These are phyloP conservation scores for Malassezia caprae DNA, from an alignment of 1,284 basidiomycete species.

Conservation along the genomic window DNA sequence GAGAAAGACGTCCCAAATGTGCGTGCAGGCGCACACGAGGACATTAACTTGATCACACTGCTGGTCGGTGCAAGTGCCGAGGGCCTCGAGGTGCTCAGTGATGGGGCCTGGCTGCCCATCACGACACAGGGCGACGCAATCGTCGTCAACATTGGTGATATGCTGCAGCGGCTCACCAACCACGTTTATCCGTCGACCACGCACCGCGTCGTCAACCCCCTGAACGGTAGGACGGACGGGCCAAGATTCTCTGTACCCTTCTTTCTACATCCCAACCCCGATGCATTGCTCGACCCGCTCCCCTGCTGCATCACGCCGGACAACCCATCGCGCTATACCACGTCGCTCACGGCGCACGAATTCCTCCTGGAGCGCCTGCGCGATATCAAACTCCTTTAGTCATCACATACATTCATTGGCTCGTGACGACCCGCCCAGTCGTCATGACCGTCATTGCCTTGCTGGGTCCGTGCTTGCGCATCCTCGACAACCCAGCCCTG, in stretches of 20 bases:
- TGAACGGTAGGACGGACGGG: not conserved
- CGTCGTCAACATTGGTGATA: conserved; percentile 14
- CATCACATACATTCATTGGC: not conserved
- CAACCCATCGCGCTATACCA: conserved; percentile 2
- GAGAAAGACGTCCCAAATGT: not conserved
- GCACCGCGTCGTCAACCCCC: conserved; percentile 9
- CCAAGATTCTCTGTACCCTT: conserved; percentile 8
- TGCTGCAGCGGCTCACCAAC: conserved; percentile 12
- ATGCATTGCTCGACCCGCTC: conserved; percentile 3
- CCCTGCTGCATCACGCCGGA: conserved; percentile 4
- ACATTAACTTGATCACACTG: conserved; percentile 11
- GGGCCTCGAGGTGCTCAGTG: conserved; percentile 7
- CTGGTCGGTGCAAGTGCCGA: conserved; percentile 12
- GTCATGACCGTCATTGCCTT: conserved; percentile 3
- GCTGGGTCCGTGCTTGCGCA: conserved; percentile 6
- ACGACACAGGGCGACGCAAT: conserved; percentile 7
- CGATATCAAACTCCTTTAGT: conserved; percentile 6
- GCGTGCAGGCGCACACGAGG: conserved; percentile 8
- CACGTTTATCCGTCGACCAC: conserved; percentile 10
- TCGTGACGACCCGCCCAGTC: not conserved
- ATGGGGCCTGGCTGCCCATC: conserved; percentile 4
- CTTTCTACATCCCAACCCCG: conserved; percentile 13
- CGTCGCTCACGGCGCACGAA: conserved; percentile 6
- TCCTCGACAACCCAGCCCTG: conserved; percentile 9
- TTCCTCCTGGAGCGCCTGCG: conserved; percentile 9